Conservation (phyloP, 306 rosid genomes). For the Vigna hirtella region DNA sequence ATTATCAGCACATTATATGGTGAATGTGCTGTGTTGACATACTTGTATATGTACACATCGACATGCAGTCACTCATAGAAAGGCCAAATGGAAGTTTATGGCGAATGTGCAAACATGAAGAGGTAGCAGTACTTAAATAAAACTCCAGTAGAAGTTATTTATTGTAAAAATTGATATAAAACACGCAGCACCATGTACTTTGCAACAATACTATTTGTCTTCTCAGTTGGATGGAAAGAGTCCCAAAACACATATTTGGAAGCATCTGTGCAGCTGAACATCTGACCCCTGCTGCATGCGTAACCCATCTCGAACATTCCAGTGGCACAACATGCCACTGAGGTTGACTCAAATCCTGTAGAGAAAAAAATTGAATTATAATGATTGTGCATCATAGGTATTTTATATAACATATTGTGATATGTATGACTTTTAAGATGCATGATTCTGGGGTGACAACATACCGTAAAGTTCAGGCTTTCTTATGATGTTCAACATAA, state of each 20-base stretch:
- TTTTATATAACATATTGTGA: neutral
- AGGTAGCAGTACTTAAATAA: slow-evolving; percentile 21
- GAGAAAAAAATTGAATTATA: neutral
- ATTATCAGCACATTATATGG: slow-evolving; percentile 45
- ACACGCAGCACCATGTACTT: slow-evolving; percentile 48
- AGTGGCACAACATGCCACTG: slow-evolving; percentile 83
- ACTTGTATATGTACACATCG: slow-evolving; percentile 28
- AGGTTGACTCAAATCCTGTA: slow-evolving; percentile 71
- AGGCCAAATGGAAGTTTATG: slow-evolving; percentile 29
- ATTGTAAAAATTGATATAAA: slow-evolving; percentile 37
- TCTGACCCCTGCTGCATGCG: slow-evolving; percentile 63
- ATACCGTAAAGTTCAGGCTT: slow-evolving; percentile 70
- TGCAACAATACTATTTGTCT: slow-evolving; percentile 57
- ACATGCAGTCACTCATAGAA: slow-evolving; percentile 14
- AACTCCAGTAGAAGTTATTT: slow-evolving; percentile 5
- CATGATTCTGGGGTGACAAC: neutral
- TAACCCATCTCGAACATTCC: slow-evolving; percentile 94
- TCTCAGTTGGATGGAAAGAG: slow-evolving; percentile 63
- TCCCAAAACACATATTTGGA: slow-evolving; percentile 72
- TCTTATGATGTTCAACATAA: slow-evolving; percentile 56
- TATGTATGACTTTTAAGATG: neutral
- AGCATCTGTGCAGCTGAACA: slow-evolving; percentile 80
- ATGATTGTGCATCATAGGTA: neutral
- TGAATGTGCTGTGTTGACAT: slow-evolving; percentile 41
- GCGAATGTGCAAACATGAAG: slow-evolving; percentile 15